Percentiles rank a stretch among this genome's conserved stretches.
These are phyloP conservation scores for Backusella mclennaniae DNA, from an alignment of 192 early-diverging fungal genomes.

Conservation along the genomic window DNA sequence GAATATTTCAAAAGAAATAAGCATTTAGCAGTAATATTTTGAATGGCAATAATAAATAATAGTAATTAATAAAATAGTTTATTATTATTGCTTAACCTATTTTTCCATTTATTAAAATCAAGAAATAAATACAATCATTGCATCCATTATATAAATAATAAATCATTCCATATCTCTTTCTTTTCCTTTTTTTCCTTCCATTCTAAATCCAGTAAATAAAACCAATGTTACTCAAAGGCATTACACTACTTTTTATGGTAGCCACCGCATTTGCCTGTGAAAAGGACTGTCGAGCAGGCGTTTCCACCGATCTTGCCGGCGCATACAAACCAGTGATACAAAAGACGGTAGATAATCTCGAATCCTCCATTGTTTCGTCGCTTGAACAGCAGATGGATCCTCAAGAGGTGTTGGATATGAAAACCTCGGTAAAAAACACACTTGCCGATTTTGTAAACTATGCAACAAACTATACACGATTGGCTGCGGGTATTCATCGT, in stretches of 20 bases:
- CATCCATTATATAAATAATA: neutral
- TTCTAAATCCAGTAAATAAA: neutral
- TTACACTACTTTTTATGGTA: constrained; percentile 9
- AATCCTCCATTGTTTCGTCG: constrained; percentile 10
- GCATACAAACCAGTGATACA: constrained; percentile 40
- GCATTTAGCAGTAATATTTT: too few relatives aligned
- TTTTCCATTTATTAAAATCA: neutral
- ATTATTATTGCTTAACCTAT: neutral
- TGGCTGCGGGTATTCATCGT: constrained; percentile 37
- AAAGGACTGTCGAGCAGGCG: constrained; percentile 45
- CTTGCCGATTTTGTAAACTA: constrained; percentile 17
- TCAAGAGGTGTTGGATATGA: constrained; percentile 21
- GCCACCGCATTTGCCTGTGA: constrained; percentile 42
- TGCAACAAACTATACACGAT: constrained; percentile 20
- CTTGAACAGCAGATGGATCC: constrained; percentile 17
- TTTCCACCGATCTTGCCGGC: constrained; percentile 43
- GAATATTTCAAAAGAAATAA: neutral
- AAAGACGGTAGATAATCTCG: constrained; percentile 26
- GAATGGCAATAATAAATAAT: too few relatives aligned
- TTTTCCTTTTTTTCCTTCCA: neutral
- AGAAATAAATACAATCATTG: neutral
- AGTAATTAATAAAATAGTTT: neutral
- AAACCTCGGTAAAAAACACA: constrained; percentile 15
- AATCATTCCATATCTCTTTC: neutral
- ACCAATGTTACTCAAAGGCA: neutral